Conservation (phyloP, 108 stramenopile genomes). For the Nitzschia putrida region DNA sequence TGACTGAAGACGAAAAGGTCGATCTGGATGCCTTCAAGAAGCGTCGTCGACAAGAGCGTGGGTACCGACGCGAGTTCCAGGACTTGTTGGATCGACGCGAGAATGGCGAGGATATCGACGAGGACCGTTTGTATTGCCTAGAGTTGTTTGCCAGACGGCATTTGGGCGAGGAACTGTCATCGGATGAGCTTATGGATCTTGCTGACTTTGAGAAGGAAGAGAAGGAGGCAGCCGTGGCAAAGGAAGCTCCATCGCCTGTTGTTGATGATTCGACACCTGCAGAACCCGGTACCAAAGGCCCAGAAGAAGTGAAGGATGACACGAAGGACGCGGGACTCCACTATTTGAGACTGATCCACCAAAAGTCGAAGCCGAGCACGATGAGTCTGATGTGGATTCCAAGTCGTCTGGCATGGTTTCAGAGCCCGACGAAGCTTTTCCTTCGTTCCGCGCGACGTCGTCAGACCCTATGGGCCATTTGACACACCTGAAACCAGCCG, state of each 20-base stretch:
- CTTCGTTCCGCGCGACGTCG: neutral
- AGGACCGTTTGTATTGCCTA: constrained; percentile 1
- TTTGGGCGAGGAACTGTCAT: neutral
- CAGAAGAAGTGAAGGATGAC: neutral
- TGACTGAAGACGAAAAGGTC: neutral
- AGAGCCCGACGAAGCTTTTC: too few relatives aligned
- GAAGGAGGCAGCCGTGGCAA: neutral
- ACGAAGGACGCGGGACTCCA: neutral
- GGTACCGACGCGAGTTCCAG: neutral
- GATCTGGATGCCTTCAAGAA: constrained; percentile 19
- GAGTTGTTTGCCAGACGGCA: neutral
- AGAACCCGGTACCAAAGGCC: neutral
- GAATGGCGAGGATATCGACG: neutral
- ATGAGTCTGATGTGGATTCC: too few relatives aligned
- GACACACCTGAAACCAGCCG: neutral
- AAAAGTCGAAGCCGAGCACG: too few relatives aligned
- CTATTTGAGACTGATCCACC: neutral
- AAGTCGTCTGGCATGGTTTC: too few relatives aligned
- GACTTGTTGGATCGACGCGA: constrained; percentile 1
- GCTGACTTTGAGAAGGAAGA: constrained; percentile 1
- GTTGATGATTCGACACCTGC: neutral
- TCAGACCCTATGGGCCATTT: neutral
- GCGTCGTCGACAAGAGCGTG: neutral
- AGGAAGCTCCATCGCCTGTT: neutral
- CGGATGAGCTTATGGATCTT: constrained; percentile 1